These are phyloP conservation scores for Boehmeria nivea DNA, from an alignment of 306 rosid genomes.

Conservation along the genomic window DNA sequence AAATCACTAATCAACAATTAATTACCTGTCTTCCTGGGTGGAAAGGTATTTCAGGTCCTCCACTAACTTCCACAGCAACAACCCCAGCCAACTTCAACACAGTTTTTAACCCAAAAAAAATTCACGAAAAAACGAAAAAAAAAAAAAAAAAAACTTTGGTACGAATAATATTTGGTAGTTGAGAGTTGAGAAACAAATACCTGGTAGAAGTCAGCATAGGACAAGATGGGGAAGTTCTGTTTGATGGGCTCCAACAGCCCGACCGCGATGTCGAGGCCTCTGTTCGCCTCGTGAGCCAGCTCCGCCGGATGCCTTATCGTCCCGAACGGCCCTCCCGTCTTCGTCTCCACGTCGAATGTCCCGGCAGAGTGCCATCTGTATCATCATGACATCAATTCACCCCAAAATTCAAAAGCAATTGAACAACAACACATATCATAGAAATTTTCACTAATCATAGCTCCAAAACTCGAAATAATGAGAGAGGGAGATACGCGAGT, in stretches of 20 bases:
- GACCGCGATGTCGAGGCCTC: constrained; percentile 52
- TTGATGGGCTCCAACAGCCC: constrained; percentile 51
- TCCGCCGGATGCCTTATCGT: constrained; percentile 46
- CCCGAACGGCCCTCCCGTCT: constrained; percentile 57
- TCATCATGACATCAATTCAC: too few relatives aligned
- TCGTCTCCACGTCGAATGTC: constrained; percentile 42
- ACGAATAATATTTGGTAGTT: too few relatives aligned
- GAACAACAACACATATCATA: too few relatives aligned
- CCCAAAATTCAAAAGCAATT: too few relatives aligned
- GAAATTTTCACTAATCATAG: background rate
- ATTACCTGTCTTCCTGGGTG: constrained; percentile 56
- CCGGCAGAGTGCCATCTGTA: constrained; percentile 77
- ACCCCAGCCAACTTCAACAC: constrained; percentile 72
- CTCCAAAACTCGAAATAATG: background rate
- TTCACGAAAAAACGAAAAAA: too few relatives aligned
- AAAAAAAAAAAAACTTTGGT: too few relatives aligned
- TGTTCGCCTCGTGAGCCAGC: constrained; percentile 54
- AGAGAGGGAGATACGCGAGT: constrained; percentile 33
- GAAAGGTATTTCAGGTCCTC: constrained; percentile 61
- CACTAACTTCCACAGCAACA: constrained; percentile 55
- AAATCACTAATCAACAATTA: background rate
- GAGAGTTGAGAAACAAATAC: constrained; percentile 17
- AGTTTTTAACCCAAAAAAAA: too few relatives aligned
- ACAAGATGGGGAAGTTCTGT: constrained; percentile 39
- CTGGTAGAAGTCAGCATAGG: constrained; percentile 57